phyloP scores from a whole-genome alignment of 257 asterid species.

The Fraxinus cuspidata region DNA sequence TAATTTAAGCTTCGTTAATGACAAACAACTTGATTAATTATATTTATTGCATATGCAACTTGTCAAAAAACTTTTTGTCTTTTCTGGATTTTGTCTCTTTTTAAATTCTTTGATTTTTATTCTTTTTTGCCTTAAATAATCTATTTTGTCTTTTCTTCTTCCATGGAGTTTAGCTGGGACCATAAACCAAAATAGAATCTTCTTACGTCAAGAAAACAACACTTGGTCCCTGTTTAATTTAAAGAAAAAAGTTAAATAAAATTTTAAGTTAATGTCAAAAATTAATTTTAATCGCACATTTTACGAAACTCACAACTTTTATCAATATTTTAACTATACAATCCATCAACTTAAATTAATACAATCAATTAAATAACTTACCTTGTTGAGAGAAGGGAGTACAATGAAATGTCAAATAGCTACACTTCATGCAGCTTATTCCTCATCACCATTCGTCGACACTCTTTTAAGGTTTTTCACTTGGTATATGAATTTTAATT shows the following conservation, averaged over 20 bases:
- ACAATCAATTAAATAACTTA: no score
- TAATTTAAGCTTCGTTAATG: constrained; percentile 28
- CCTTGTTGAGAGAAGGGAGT: no score
- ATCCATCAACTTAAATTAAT: not conserved
- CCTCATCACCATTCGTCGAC: no score
- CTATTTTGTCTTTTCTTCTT: constrained; percentile 31
- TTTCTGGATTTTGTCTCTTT: not conserved
- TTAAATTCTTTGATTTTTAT: constrained; percentile 6
- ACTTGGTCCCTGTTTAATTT: not conserved
- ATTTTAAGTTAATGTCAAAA: no score
- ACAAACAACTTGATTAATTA: constrained; percentile 24
- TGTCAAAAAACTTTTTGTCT: constrained; percentile 33
- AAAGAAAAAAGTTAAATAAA: no score
- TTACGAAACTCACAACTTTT: no score
- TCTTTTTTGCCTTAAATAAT: constrained; percentile 15
- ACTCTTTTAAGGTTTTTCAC: not conserved
- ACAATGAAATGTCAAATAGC: no score
- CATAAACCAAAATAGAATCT: constrained; percentile 25
- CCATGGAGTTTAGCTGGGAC: constrained; percentile 17
- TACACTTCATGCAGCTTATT: no score
- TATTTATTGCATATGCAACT: constrained; percentile 26
- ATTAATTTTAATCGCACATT: no score
- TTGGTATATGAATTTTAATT: not conserved
- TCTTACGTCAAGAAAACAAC: constrained; percentile 20
- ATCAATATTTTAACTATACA: no score